These are phyloP conservation scores for Aspergillus proliferans DNA, from an alignment of 2,329 filamentous ascomycete genomes.

Conservation along the genomic window DNA sequence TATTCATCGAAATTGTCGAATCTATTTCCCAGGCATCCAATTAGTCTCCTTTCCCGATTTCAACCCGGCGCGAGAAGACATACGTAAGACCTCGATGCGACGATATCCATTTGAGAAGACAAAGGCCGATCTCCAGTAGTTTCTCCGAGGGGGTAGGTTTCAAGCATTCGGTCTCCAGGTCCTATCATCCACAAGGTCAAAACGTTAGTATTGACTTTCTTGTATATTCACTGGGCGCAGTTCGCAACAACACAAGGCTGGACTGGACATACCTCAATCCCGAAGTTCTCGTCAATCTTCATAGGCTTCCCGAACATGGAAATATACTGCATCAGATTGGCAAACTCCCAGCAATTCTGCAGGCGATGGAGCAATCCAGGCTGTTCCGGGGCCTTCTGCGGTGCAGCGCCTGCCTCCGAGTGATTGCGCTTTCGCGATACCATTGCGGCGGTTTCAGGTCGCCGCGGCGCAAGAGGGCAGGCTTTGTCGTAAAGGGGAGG, in stretches of 20 bases:
- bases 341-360: conserved; percentile 92
- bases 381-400: conserved; percentile 33
- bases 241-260: background rate
- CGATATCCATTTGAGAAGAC: conserved; percentile 85
- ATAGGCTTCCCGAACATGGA: conserved; percentile 81
- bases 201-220: background rate
- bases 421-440: conserved; percentile 51
- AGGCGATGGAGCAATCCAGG: conserved; percentile 56
- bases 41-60: conserved; percentile 10
- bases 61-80: conserved; percentile 31
- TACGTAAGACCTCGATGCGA: conserved; percentile 90
- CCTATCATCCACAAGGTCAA: conserved; percentile 47
- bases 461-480: conserved; percentile 15
- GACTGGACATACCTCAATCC: conserved; percentile 68
- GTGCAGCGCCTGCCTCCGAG: conserved; percentile 50
- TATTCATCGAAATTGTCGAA: conserved; percentile 90
- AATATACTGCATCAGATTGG: conserved; percentile 88
- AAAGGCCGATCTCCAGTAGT: conserved; percentile 74
- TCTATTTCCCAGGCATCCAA: conserved; percentile 41
- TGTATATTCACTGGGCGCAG: background rate
- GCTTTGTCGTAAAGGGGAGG: background rate
- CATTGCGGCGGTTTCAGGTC: conserved; percentile 38
- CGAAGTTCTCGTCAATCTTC: conserved; percentile 82
- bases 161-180: conserved; percentile 81
- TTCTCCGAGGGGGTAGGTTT: conserved; percentile 65